Evolutionary conservation across 805 yeast genomes (phyloP).

Genomic region (Zygotorulaspora danielsina): DNA sequence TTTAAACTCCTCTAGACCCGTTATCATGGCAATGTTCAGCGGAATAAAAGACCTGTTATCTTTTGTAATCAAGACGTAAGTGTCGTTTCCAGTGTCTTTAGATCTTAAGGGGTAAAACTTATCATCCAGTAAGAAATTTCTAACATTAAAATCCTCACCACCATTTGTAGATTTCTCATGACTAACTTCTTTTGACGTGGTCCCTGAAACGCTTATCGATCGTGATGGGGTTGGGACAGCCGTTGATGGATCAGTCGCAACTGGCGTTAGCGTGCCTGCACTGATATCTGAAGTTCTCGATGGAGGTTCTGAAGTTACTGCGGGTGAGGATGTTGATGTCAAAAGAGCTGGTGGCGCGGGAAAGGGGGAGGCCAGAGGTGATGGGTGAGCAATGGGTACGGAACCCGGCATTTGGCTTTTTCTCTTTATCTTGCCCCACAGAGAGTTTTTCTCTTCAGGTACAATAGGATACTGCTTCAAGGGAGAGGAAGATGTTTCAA

Average conservation of each 20-base stretch:
- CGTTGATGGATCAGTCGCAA: conserved; percentile 1
- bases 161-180: background rate
- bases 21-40: conserved; percentile 38
- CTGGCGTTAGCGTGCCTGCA: conserved; percentile 8
- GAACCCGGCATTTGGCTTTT: conserved; percentile 22
- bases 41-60: conserved; percentile 57
- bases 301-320: conserved; percentile 1
- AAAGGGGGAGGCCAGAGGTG: conserved; percentile 3
- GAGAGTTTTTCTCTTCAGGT: conserved; percentile 25
- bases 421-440: conserved; percentile 32
- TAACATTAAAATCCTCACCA: conserved; percentile 7
- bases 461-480: conserved; percentile 13
- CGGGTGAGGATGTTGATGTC: conserved; percentile 2
- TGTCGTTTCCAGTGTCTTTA: conserved; percentile 15
- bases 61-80: conserved; percentile 53
- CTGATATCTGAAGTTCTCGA: conserved; percentile 9
- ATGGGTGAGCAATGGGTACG: conserved; percentile 3
- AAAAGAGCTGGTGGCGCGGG: conserved; percentile 1
- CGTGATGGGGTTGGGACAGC: conserved; percentile 8
- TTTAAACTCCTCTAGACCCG: conserved; percentile 39
- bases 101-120: conserved; percentile 38
- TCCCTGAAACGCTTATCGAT: background rate
- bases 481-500: conserved; percentile 15
- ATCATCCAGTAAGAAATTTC: conserved; percentile 30
- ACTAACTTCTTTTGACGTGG: background rate